Percentiles rank a stretch among this genome's conserved stretches.
These are phyloP conservation scores for Pezicula carpinea DNA, from an alignment of 2,329 filamentous ascomycete genomes.

Conservation along the genomic window DNA sequence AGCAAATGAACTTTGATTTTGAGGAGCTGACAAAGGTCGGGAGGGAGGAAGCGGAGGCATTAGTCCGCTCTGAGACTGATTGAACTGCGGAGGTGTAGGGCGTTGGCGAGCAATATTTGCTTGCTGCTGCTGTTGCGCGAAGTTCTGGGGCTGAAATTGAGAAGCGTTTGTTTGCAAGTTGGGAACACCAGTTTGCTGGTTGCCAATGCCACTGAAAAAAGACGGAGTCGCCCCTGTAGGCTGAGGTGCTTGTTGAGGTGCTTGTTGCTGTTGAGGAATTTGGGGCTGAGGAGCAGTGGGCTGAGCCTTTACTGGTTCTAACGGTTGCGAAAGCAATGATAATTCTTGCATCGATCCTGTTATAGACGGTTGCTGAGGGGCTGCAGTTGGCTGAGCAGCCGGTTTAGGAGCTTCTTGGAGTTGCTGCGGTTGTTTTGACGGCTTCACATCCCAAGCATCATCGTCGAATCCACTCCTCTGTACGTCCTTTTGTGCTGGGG, in stretches of 20 bases:
- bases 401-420: slow-evolving; percentile 32
- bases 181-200: slow-evolving; percentile 41
- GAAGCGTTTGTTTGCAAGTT: slow-evolving; percentile 19
- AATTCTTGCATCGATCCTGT: slow-evolving; percentile 68
- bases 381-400: slow-evolving; percentile 32
- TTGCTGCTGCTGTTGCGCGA: slow-evolving; percentile 30
- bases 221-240: slow-evolving; percentile 52
- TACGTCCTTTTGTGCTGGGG: slow-evolving; percentile 43
- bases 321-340: slow-evolving; percentile 55
- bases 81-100: slow-evolving; percentile 61
- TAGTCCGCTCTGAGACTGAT: slow-evolving; percentile 56
- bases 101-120: slow-evolving; percentile 57
- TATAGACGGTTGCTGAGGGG: slow-evolving; percentile 43
- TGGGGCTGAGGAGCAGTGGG: slow-evolving; percentile 30
- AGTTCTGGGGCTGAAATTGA: slow-evolving; percentile 34
- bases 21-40: slow-evolving; percentile 81
- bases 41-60: slow-evolving; percentile 72
- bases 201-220: slow-evolving; percentile 49
- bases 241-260: slow-evolving; percentile 34
- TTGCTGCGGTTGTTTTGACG: slow-evolving; percentile 52
- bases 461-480: slow-evolving; percentile 75
- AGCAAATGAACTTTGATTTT: slow-evolving; percentile 69
- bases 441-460: slow-evolving; percentile 95
- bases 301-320: slow-evolving; percentile 47
- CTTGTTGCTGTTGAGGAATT: slow-evolving; percentile 26